Conservation (phyloP, 257 asterid genomes). For the Lycium barbarum region DNA sequence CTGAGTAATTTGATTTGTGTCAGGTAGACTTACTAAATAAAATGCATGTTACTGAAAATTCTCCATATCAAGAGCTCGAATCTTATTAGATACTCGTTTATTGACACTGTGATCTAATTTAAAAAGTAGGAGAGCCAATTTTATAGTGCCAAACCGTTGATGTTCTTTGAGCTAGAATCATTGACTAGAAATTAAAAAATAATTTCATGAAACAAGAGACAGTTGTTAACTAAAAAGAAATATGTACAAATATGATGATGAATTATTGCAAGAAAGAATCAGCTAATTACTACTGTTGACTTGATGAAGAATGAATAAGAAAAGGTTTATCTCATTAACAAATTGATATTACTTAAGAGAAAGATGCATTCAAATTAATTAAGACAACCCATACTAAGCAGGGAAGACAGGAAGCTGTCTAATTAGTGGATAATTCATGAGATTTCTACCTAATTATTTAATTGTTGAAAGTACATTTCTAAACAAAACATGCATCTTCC, state of each 20-base stretch:
- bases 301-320: constrained; percentile 12
- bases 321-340: background rate
- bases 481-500: constrained; percentile 13
- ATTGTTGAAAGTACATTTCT: background rate
- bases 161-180: constrained; percentile 7
- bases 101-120: background rate
- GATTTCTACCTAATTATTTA: constrained; percentile 12
- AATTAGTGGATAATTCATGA: constrained; percentile 23
- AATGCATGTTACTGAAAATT: background rate
- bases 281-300: background rate
- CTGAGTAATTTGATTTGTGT: background rate
- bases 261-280: background rate
- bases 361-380: background rate
- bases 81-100: background rate
- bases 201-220: background rate
- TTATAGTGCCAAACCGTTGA: background rate
- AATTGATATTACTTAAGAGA: background rate
- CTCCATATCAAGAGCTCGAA: background rate
- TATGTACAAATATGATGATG: background rate
- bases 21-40: background rate
- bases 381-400: constrained; percentile 17
- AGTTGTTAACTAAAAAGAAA: background rate
- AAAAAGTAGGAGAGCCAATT: background rate
- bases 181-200: background rate
- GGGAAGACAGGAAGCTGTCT: background rate